phyloP scores from a whole-genome alignment of 306 rosid species.

The Vigna unguiculata region DNA sequence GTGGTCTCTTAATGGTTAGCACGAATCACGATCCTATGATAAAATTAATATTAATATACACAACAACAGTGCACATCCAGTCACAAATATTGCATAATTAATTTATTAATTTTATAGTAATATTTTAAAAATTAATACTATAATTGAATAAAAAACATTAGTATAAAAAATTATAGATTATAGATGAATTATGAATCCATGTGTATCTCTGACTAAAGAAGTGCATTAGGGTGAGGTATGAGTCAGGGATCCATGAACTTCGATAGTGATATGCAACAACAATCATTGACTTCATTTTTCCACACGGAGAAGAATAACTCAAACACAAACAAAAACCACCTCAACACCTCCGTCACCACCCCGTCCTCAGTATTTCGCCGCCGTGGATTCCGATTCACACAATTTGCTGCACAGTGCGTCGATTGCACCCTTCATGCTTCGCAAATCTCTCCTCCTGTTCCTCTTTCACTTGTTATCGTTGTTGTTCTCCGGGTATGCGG shows the following conservation, averaged over 20 bases:
- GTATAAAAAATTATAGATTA: too few relatives aligned
- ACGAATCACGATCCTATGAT: too few relatives aligned
- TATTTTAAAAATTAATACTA: too few relatives aligned
- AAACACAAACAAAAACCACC: not conserved
- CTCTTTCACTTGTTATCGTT: slow-evolving; percentile 29
- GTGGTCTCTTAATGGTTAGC: too few relatives aligned
- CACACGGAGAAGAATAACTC: not conserved
- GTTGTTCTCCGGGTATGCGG: slow-evolving; percentile 56
- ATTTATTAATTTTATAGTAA: too few relatives aligned
- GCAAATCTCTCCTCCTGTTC: slow-evolving; percentile 41
- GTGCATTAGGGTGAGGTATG: not conserved
- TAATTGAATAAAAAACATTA: too few relatives aligned
- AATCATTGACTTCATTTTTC: not conserved
- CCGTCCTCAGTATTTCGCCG: not conserved
- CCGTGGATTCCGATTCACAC: not conserved
- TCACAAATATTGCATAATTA: too few relatives aligned
- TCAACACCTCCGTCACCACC: not conserved
- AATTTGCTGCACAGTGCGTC: not conserved
- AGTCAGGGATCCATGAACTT: not conserved
- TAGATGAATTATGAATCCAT: not conserved
- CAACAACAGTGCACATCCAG: too few relatives aligned
- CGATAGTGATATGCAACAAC: not conserved
- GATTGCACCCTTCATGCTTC: slow-evolving; percentile 61
- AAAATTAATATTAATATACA: too few relatives aligned
- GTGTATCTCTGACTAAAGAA: not conserved